These are phyloP conservation scores for Daedaleopsis nitida DNA, from an alignment of 768 basidiomycete genomes.

Conservation along the genomic window DNA sequence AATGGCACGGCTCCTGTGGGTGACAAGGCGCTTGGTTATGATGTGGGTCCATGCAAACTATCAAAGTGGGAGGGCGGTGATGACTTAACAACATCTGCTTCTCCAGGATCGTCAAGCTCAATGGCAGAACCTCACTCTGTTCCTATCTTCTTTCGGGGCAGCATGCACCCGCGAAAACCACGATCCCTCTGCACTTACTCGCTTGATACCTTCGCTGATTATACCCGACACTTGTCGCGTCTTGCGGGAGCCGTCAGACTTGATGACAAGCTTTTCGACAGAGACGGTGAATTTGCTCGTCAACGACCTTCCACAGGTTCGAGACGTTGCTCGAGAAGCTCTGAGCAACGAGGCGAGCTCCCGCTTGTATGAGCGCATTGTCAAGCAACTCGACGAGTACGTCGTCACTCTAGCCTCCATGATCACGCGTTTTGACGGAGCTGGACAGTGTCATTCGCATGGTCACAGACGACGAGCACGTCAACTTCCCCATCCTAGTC, in stretches of 20 bases:
- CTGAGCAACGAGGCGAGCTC: constrained; percentile 79
- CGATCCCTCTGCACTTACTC: constrained; percentile 49
- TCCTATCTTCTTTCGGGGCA: constrained; percentile 74
- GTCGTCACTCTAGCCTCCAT: constrained; percentile 27
- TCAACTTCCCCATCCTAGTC: constrained; percentile 45
- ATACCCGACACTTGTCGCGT: constrained; percentile 78
- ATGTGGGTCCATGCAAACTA: constrained; percentile 31
- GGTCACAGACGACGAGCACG: constrained; percentile 48
- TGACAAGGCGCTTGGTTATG: constrained; percentile 41
- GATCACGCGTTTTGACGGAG: background rate
- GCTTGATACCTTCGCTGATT: constrained; percentile 54
- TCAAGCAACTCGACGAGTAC: constrained; percentile 76
- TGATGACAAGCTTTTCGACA: constrained; percentile 66
- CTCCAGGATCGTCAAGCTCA: constrained; percentile 70
- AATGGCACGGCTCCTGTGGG: constrained; percentile 31
- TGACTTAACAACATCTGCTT: constrained; percentile 3
- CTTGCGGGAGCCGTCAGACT: constrained; percentile 54
- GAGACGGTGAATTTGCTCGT: constrained; percentile 72
- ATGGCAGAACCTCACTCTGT: constrained; percentile 85
- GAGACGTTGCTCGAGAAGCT: constrained; percentile 82
- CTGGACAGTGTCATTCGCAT: constrained; percentile 48
- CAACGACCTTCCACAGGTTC: constrained; percentile 60
- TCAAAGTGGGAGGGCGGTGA: constrained; percentile 15
- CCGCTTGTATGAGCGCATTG: constrained; percentile 62
- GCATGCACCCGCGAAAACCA: constrained; percentile 58